Evolutionary conservation across 2,329 filamentous ascomycete species (phyloP).

Genomic region (Graphium sp.): DNA sequence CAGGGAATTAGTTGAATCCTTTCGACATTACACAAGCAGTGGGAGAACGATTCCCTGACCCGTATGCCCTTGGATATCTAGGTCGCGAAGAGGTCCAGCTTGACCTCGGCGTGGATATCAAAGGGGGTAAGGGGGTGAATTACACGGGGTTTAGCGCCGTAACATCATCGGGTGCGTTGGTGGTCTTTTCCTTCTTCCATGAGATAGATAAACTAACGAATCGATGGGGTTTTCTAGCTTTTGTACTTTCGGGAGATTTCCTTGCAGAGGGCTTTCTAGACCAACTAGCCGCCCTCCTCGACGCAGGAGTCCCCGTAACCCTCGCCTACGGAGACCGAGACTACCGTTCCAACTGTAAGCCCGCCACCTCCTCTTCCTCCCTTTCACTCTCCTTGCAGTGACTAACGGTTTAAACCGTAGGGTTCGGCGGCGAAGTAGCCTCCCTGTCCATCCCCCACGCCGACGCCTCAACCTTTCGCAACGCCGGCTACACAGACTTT

Average conservation of each 20-base stretch:
- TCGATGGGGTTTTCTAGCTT: too few species aligned
- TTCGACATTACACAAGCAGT: slow-evolving; percentile 37
- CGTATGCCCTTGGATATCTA: slow-evolving; percentile 46
- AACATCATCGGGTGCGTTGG: not conserved
- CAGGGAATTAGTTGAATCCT: too few species aligned
- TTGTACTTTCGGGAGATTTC: slow-evolving; percentile 1
- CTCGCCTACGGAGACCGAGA: slow-evolving; percentile 54
- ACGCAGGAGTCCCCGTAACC: slow-evolving; percentile 48
- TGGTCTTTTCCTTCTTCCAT: not conserved
- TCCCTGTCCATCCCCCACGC: slow-evolving; percentile 43
- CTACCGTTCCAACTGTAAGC: slow-evolving; percentile 49
- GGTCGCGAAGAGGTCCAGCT: slow-evolving; percentile 39
- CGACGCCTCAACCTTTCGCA: slow-evolving; percentile 22
- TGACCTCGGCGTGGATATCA: slow-evolving; percentile 33
- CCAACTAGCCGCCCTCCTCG: slow-evolving; percentile 38
- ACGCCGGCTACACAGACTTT: slow-evolving; percentile 57
- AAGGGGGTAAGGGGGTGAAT: slow-evolving; percentile 2
- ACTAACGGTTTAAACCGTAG: slow-evolving; percentile 12
- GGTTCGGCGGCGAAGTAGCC: slow-evolving; percentile 51
- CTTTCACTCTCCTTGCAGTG: not conserved
- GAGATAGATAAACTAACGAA: too few species aligned
- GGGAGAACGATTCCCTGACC: slow-evolving; percentile 44
- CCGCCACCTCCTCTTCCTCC: slow-evolving; percentile 1
- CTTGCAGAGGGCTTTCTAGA: slow-evolving; percentile 3
- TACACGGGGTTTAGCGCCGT: slow-evolving; percentile 1